phyloP scores from a whole-genome alignment of 2,329 filamentous ascomycete species.

The Sarocladium oryzae region DNA sequence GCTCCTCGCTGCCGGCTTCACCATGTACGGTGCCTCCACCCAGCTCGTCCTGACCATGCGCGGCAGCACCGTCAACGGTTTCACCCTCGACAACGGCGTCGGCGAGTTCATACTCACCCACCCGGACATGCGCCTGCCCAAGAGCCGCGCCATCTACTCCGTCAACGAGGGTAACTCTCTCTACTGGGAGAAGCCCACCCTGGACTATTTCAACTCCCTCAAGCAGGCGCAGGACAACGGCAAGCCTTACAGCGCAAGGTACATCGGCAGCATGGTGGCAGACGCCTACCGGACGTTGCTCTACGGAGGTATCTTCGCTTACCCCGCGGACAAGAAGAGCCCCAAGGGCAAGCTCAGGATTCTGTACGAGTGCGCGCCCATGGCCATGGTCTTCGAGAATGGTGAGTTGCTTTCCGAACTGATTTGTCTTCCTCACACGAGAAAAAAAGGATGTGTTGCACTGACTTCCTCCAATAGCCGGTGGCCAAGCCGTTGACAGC shows the following conservation, averaged over 20 bases:
- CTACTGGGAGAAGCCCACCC: constrained; percentile 88
- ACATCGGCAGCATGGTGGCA: constrained; percentile 97
- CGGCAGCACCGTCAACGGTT: constrained; percentile 86
- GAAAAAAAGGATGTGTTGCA: neutral
- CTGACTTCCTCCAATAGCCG: constrained; percentile 48
- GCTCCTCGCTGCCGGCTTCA: constrained; percentile 93
- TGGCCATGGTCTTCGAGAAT: constrained; percentile 99
- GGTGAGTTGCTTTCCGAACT: constrained; percentile 49
- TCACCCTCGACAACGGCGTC: constrained; percentile 92
- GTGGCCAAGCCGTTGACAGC: constrained; percentile 86
- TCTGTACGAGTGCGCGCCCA: constrained; percentile 95
- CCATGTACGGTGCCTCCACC: constrained; percentile 97
- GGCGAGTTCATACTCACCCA: constrained; percentile 99
- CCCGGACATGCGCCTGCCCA: constrained; percentile 85
- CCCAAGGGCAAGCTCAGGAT: constrained; percentile 98
- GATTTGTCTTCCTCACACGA: neutral
- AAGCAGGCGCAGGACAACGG: constrained; percentile 69
- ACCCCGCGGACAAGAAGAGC: constrained; percentile 96
- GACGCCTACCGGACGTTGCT: constrained; percentile 93
- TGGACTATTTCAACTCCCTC: constrained; percentile 81
- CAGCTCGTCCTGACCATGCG: constrained; percentile 98
- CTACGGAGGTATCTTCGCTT: constrained; percentile 96
- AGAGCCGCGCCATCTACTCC: constrained; percentile 80
- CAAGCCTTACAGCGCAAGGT: constrained; percentile 91
- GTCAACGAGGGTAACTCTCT: constrained; percentile 98